Conservation (phyloP, 208 protist genomes). For the Plasmodiophora brassicae region DNA sequence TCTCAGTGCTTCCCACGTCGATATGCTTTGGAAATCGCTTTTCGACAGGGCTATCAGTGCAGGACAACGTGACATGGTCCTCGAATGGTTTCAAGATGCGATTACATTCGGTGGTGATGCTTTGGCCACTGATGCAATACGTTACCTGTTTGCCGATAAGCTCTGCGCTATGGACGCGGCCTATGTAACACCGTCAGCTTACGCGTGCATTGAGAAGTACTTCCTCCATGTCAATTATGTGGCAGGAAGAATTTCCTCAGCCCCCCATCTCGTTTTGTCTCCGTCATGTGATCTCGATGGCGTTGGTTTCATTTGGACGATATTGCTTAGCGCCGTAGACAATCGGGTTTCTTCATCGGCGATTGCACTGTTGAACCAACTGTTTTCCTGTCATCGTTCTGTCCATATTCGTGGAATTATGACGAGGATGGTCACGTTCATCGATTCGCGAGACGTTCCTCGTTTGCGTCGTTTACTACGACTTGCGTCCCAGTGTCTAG, state of each 20-base stretch:
- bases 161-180: neutral
- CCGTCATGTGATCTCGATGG: neutral
- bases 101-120: neutral
- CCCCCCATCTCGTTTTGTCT: neutral
- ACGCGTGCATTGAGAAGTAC: slow-evolving; percentile 27
- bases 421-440: neutral
- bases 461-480: neutral
- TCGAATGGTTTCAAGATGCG: slow-evolving; percentile 16
- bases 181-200: neutral
- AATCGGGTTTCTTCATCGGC: neutral
- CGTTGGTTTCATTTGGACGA: neutral
- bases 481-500: neutral
- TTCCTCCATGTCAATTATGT: neutral
- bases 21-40: neutral
- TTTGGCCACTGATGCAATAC: neutral
- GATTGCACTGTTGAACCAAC: slow-evolving; percentile 10
- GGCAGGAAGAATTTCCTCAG: neutral
- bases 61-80: neutral
- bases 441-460: neutral
- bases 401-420: neutral
- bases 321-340: neutral
- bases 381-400: neutral
- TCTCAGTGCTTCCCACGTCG: neutral
- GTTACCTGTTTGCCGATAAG: neutral
- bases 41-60: neutral